Evolutionary conservation across 805 yeast species (phyloP).

Genomic region (Starmerella vaccinii): DNA sequence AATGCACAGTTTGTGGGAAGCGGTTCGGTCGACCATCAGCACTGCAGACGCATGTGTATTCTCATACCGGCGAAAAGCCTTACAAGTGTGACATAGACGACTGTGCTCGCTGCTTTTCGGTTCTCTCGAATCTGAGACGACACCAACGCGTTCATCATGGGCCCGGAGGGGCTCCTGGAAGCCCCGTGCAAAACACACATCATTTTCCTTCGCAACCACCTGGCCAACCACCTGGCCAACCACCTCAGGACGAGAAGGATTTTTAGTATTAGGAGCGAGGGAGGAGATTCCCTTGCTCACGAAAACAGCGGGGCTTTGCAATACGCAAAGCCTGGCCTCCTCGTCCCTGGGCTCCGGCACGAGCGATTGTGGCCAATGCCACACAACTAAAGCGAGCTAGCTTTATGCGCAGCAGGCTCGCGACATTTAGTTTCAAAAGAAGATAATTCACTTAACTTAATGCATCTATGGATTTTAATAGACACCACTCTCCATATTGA

Average conservation of each 20-base stretch:
- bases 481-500: too few relatives aligned
- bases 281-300: too few relatives aligned
- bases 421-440: too few relatives aligned
- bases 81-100: constrained; percentile 53
- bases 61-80: constrained; percentile 76
- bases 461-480: too few relatives aligned
- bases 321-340: too few relatives aligned
- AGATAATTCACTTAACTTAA: too few relatives aligned
- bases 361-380: too few relatives aligned
- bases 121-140: constrained; percentile 75
- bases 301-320: too few relatives aligned
- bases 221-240: not conserved
- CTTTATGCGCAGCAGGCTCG: too few relatives aligned
- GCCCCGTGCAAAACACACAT: not conserved
- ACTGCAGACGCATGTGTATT: constrained; percentile 66
- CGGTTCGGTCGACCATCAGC: constrained; percentile 79
- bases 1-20: constrained; percentile 44
- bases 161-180: not conserved
- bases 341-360: too few relatives aligned
- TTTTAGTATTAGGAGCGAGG: not conserved
- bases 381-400: too few relatives aligned
- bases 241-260: not conserved
- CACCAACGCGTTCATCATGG: constrained; percentile 55
- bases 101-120: constrained; percentile 65
- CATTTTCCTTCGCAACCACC: too few relatives aligned